These are phyloP conservation scores for Hyaloscypha variabilis DNA, from an alignment of 495 filamentous ascomycete species.

Conservation along the genomic window DNA sequence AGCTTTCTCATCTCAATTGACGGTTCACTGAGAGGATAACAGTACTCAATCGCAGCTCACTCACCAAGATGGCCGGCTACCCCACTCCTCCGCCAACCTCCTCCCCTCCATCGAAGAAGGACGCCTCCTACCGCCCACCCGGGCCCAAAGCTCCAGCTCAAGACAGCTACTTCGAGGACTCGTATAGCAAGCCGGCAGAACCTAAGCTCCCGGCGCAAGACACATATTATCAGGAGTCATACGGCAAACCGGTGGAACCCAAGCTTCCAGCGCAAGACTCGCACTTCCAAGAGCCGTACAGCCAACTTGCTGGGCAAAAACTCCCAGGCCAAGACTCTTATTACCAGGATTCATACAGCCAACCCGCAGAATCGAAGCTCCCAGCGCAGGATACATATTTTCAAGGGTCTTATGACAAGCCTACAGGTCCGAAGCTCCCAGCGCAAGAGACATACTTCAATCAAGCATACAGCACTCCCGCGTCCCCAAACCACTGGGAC, in stretches of 20 bases:
- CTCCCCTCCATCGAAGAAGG: constrained; percentile 20
- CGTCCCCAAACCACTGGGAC: constrained; percentile 14
- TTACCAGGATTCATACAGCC: background rate
- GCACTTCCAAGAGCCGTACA: background rate
- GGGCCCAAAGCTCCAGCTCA: background rate
- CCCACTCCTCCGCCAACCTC: constrained; percentile 28
- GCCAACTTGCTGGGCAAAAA: background rate
- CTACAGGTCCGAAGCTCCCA: background rate
- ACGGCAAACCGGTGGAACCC: background rate
- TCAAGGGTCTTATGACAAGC: background rate
- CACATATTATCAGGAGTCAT: background rate
- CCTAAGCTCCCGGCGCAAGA: background rate
- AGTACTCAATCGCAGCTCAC: background rate
- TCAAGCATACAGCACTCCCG: constrained; percentile 15
- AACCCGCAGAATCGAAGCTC: background rate
- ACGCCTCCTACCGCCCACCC: background rate
- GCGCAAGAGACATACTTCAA: constrained; percentile 25
- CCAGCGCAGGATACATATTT: constrained; percentile 1
- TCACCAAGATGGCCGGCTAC: constrained; percentile 16
- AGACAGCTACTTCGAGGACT: background rate
- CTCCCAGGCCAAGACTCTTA: background rate
- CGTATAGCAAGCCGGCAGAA: constrained; percentile 7
- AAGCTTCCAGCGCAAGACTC: background rate
- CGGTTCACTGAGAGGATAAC: background rate
- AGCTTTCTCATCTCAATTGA: background rate